Base-by-base conservation (phyloP, 768 basidiomycete species). In the Rhodocollybia butyracea region DNA sequence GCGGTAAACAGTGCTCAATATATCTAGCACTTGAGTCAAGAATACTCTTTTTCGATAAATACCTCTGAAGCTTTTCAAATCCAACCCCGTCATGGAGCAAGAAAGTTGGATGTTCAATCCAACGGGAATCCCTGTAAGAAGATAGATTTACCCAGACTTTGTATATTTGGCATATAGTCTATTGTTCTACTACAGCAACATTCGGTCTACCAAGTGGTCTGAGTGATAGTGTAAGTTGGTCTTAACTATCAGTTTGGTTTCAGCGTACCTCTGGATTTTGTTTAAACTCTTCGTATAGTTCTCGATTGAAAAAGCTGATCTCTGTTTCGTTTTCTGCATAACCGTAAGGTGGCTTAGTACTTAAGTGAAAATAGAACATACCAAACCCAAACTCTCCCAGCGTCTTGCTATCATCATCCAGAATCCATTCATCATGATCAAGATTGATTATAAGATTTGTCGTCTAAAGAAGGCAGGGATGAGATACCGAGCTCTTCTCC, bases 371-470 rank as follows among this genome's bases (percentile, higher is more conserved):
- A 24, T 22, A 21, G n/a, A 22, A 72, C 86, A 55, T 56, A 95
- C 96, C 90, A 46, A 95, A 81, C 17, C 88, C 93, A 32, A 82
- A 70, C 3, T 85, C 82, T 2, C 76, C 82, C n/a, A 99, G 77
- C 1, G 73, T 76, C 63, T 79, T 81, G 7, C 66, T 66, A 38
- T 87, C 86, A 59, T 93, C 84, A 45, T 81, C 73, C 15, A 94
- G 71, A 58, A 98, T 91, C 91, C 94, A 96, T 8, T 93, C 90
- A 56, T 98, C 96, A 64, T 95, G 83, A 64, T 97, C 94, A 55
- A 98, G 80, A 70, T 99, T 99, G 66, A 99, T 98, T 70, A 99
- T 98, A 27, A 99, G 78, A 73, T 99, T 98, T 30, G 90, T 90
- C 1, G 95, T 96, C 96, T 98, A 63, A 15, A 32, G 38, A 47